Conservation (phyloP, 1,284 basidiomycete genomes). For the Papiliotrema nemorosa region DNA sequence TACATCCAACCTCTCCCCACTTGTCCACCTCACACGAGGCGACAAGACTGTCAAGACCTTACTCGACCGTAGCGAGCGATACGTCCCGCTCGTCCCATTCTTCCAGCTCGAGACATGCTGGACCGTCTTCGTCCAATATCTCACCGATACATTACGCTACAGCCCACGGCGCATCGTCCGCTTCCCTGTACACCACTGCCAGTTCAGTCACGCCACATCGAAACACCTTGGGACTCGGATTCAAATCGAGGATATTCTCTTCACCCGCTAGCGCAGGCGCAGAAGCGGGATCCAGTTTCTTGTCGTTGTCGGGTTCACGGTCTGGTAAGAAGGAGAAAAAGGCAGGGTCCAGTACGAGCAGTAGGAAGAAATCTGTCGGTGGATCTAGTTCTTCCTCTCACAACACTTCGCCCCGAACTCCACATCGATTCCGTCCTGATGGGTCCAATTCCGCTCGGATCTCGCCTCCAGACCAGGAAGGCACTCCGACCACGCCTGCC, state of each 20-base stretch:
- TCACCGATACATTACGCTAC: neutral
- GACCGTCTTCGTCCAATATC: neutral
- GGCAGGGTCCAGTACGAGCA: conserved; percentile 6
- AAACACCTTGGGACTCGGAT: conserved; percentile 18
- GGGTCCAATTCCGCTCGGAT: conserved; percentile 1
- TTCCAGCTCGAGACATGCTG: conserved; percentile 3
- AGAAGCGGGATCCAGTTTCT: neutral
- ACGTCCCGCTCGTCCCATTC: conserved; percentile 28
- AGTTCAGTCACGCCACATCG: conserved; percentile 17
- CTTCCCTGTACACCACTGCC: conserved; percentile 4
- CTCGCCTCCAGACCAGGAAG: too few relatives aligned
- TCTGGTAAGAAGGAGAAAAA: conserved; percentile 5
- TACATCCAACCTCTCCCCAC: too few relatives aligned
- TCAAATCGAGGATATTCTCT: conserved; percentile 46
- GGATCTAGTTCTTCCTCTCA: neutral
- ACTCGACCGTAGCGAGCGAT: conserved; percentile 15
- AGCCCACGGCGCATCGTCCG: conserved; percentile 2
- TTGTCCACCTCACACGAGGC: conserved; percentile 17
- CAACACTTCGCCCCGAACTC: neutral
- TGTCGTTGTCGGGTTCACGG: neutral
- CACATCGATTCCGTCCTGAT: neutral
- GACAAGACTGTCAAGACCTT: conserved; percentile 10
- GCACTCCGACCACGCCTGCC: too few relatives aligned
- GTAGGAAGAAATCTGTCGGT: neutral
- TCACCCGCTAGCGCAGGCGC: conserved; percentile 17